These are phyloP conservation scores for Penicillium sp. DNA, from an alignment of 2,329 filamentous ascomycete species.

Conservation along the genomic window DNA sequence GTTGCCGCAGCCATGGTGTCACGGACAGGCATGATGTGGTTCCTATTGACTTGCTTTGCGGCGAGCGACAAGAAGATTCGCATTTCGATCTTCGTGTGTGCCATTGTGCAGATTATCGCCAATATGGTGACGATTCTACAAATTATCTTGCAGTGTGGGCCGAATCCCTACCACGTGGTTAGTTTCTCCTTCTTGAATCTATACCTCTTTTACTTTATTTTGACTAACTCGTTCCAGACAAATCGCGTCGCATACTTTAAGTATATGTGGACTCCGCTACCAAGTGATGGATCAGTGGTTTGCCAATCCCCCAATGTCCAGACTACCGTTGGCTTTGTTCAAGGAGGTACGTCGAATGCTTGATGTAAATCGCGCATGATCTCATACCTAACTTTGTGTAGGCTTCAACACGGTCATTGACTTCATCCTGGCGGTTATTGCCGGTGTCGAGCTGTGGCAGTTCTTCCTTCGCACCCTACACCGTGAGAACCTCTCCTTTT, in stretches of 20 bases:
- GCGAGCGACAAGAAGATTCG: slow-evolving; percentile 40
- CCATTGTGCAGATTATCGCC: slow-evolving; percentile 40
- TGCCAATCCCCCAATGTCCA: slow-evolving; percentile 44
- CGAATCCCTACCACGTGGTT: slow-evolving; percentile 40
- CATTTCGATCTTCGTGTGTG: slow-evolving; percentile 39
- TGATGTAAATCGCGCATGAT: too few relatives aligned
- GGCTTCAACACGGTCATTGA: slow-evolving; percentile 45
- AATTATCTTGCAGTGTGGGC: slow-evolving; percentile 45
- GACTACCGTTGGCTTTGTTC: slow-evolving; percentile 44
- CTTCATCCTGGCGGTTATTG: slow-evolving; percentile 39
- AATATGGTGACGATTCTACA: slow-evolving; percentile 45
- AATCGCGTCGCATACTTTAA: slow-evolving; percentile 44
- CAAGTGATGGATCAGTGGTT: slow-evolving; percentile 41
- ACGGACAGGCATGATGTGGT: slow-evolving; percentile 46
- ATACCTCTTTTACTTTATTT: background rate
- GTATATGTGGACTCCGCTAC: slow-evolving; percentile 48
- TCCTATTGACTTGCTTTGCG: slow-evolving; percentile 44
- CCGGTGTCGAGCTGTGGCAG: slow-evolving; percentile 45
- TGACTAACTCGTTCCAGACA: slow-evolving; percentile 40
- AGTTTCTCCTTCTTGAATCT: background rate
- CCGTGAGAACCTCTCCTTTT: slow-evolving; percentile 34
- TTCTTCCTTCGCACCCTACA: slow-evolving; percentile 41
- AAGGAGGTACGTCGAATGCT: slow-evolving; percentile 35
- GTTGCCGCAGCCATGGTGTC: slow-evolving; percentile 45
- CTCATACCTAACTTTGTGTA: slow-evolving; percentile 13